Evolutionary conservation across 805 yeast genomes (phyloP), one percentile per base, ranked within the genome.

Genomic region (Debaryomyces tyrocola): DNA sequence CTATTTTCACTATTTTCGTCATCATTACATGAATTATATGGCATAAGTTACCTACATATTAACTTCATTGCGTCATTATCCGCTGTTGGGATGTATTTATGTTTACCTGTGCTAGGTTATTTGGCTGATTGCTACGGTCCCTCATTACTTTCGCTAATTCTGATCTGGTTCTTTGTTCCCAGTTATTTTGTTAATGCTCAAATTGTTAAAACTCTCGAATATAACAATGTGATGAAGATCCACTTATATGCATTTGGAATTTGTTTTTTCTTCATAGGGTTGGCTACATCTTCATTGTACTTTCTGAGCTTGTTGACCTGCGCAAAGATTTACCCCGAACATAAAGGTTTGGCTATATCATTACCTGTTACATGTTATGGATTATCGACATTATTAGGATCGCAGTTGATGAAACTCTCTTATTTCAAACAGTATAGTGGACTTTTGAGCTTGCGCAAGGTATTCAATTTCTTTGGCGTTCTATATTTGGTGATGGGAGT

Each of bases 361-460:
- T 77, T 87, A 38, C 99, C 99, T 0, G 91, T 92, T 2, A 80
- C 96, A 0, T 85, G 85, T 51, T 91, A 86, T 63, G 99, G 98
- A 1, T 58, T 90, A 27, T 85, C 96, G 4, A 80, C 96, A 1
- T 70, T 94, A 45, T 64, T 91, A 40, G 85, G 87, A 3, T 78
- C 96, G 0, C 90, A 83, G 60, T 59, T 80, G 38, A 64, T 80
- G 60, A 78, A 74, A 48, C 59, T 75, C 20, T 52, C 54, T 6
- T 69, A 64, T 60, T 71, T 83, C 55, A 57, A 51, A 18, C 31
- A 50, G 4, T 31, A 31, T 31, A 52, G 50, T 0, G 49, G 45
- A 11, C 56, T 56, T 14, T 58, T 86, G 37, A 74, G 84, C 55
- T 63, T 86, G 38, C 61, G 66, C 36, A 69, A 61, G 43, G 81